A percentile compares a stretch with the other conserved stretches of the same genome.
Conservation (phyloP, 768 basidiomycete genomes). For the Dentipellis fragilis region DNA sequence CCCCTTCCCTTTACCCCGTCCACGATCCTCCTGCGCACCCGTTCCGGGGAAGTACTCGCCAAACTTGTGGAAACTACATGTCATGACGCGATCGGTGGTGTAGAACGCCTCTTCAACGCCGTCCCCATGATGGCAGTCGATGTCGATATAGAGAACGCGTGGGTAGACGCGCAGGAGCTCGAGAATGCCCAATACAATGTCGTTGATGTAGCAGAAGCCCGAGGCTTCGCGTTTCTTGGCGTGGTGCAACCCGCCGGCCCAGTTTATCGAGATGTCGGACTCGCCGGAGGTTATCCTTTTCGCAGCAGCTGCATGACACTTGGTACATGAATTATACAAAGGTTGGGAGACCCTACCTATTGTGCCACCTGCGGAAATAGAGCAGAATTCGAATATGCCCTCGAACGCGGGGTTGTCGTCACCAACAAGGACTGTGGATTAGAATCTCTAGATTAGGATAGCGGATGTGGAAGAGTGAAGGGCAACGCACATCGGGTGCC, state of each 20-base stretch:
- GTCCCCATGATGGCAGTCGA: conserved; percentile 97
- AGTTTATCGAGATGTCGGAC: conserved; percentile 83
- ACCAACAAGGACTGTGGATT: conserved; percentile 44
- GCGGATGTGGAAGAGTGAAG: background rate
- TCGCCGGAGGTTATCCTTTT: conserved; percentile 70
- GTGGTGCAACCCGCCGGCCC: conserved; percentile 98
- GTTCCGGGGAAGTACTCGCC: conserved; percentile 94
- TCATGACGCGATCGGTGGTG: conserved; percentile 95
- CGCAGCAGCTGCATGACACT: conserved; percentile 51
- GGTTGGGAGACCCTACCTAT: conserved; percentile 47
- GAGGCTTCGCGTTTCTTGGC: conserved; percentile 99
- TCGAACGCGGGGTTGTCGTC: conserved; percentile 97
- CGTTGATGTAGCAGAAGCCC: conserved; percentile 98
- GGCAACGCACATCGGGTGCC: conserved; percentile 72
- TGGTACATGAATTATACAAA: background rate
- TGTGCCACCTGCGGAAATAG: conserved; percentile 92
- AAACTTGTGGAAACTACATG: conserved; percentile 93
- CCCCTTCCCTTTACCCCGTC: conserved; percentile 72
- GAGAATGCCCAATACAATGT: conserved; percentile 90
- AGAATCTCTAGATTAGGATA: background rate
- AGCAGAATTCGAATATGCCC: conserved; percentile 93
- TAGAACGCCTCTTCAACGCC: conserved; percentile 99
- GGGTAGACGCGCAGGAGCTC: conserved; percentile 81
- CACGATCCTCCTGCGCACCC: conserved; percentile 77
- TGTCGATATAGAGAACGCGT: conserved; percentile 94